These are phyloP conservation scores for Mentha longifolia DNA, from an alignment of 257 asterid genomes.

Conservation along the genomic window DNA sequence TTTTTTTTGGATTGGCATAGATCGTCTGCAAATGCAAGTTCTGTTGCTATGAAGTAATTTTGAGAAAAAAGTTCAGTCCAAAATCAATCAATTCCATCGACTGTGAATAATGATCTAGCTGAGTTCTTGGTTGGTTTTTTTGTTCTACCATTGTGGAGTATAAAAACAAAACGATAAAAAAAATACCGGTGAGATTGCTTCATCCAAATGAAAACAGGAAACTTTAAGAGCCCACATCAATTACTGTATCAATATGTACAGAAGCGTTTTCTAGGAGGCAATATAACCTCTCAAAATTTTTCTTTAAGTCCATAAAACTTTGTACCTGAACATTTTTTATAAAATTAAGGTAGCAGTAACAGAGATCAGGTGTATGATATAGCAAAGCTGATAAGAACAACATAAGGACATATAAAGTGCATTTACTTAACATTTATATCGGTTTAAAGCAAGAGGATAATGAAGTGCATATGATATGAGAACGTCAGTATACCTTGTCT, in stretches of 20 bases:
- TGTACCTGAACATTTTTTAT: constrained; percentile 38
- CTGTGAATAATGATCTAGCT: too few species aligned
- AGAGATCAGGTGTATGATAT: background rate
- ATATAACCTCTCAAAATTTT: background rate
- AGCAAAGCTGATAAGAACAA: background rate
- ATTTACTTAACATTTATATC: constrained; percentile 11
- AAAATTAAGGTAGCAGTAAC: background rate
- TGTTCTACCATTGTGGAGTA: background rate
- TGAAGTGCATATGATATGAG: background rate
- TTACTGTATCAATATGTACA: constrained; percentile 7
- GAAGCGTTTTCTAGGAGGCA: background rate
- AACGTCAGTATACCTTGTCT: constrained; percentile 58
- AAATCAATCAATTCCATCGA: background rate
- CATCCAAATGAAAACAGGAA: too few species aligned
- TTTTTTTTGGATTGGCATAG: background rate
- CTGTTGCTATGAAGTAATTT: too few species aligned
- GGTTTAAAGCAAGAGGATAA: constrained; percentile 5
- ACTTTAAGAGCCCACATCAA: background rate
- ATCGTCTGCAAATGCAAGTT: too few species aligned
- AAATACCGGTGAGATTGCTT: background rate
- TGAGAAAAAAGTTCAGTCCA: background rate
- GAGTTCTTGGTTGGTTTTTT: too few species aligned
- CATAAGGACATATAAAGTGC: too few species aligned
- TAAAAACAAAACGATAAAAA: too few species aligned
- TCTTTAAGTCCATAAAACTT: background rate